These are phyloP conservation scores for Passalora sequoiae DNA, from an alignment of 2,329 filamentous ascomycete genomes.

Conservation along the genomic window DNA sequence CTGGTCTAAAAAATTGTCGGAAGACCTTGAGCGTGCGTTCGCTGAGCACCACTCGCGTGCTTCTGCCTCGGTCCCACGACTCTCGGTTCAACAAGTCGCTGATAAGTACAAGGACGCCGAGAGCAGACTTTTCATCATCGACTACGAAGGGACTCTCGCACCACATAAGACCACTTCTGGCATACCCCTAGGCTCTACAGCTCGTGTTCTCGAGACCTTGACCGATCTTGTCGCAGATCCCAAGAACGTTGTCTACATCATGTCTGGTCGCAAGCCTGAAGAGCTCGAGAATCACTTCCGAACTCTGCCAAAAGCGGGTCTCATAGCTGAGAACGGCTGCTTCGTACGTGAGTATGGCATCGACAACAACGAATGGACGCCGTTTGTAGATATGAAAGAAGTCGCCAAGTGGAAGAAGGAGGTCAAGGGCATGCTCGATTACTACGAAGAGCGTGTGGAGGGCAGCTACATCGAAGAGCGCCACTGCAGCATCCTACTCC, in stretches of 20 bases:
- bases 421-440: conserved; percentile 75
- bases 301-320: conserved; percentile 72
- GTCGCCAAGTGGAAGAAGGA: conserved; percentile 76
- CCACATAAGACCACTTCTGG: conserved; percentile 79
- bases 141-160: conserved; percentile 89
- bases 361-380: conserved; percentile 61
- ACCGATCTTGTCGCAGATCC: conserved; percentile 76
- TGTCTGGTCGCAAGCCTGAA: conserved; percentile 82
- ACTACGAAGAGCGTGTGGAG: conserved; percentile 85
- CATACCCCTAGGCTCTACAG: conserved; percentile 79
- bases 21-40: conserved; percentile 68
- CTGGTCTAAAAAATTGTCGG: conserved; percentile 75
- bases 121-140: conserved; percentile 77
- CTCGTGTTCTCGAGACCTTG: conserved; percentile 75
- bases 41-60: conserved; percentile 80
- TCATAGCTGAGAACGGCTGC: conserved; percentile 93
- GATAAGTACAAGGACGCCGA: conserved; percentile 62
- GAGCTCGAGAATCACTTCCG: conserved; percentile 84
- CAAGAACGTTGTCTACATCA: conserved; percentile 83
- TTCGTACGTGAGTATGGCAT: conserved; percentile 68
- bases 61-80: conserved; percentile 77
- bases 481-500: conserved; percentile 87
- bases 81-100: conserved; percentile 63
- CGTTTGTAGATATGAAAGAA: conserved; percentile 66
- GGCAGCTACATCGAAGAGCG: conserved; percentile 83